phyloP scores from a whole-genome alignment of 2,329 filamentous ascomycete genomes.

The Ascochyta clinopodiicola region DNA sequence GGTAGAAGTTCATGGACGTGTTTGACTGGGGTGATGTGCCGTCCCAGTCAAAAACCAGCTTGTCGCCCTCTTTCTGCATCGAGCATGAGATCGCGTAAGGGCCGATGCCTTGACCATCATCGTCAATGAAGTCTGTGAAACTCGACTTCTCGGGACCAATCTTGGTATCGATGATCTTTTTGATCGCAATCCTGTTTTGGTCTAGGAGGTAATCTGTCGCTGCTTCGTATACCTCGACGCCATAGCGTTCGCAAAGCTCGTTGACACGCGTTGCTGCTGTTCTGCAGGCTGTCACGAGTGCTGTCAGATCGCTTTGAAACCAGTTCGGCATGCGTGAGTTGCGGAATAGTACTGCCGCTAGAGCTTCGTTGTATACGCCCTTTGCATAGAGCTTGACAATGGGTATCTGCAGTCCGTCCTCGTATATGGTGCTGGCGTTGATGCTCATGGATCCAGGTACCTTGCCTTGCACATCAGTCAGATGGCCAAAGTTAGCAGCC shows the following conservation, averaged over 20 bases:
- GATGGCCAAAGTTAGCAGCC: slow-evolving; percentile 59
- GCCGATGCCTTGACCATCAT: slow-evolving; percentile 55
- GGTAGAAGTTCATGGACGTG: slow-evolving; percentile 57
- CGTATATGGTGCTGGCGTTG: slow-evolving; percentile 56
- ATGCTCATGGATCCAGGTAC: slow-evolving; percentile 60
- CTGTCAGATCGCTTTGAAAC: slow-evolving; percentile 57
- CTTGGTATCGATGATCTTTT: slow-evolving; percentile 55
- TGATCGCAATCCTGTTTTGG: slow-evolving; percentile 54
- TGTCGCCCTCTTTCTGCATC: slow-evolving; percentile 54
- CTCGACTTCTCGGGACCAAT: slow-evolving; percentile 52
- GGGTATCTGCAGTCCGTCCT: slow-evolving; percentile 60
- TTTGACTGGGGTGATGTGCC: slow-evolving; percentile 57
- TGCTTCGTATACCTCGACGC: slow-evolving; percentile 54
- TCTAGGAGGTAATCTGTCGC: slow-evolving; percentile 54
- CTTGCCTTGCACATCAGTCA: slow-evolving; percentile 55
- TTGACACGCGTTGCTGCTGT: slow-evolving; percentile 54
- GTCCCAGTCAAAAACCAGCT: slow-evolving; percentile 57
- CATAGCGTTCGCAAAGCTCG: slow-evolving; percentile 56
- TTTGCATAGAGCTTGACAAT: slow-evolving; percentile 56
- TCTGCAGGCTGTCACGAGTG: slow-evolving; percentile 56
- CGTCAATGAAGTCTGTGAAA: slow-evolving; percentile 60
- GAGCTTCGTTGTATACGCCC: slow-evolving; percentile 53
- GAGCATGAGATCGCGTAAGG: slow-evolving; percentile 57
- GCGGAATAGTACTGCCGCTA: slow-evolving; percentile 56
- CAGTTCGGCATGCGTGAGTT: slow-evolving; percentile 58